Conservation (phyloP, 306 rosid genomes). For the Dalbergia cochinchinensis region DNA sequence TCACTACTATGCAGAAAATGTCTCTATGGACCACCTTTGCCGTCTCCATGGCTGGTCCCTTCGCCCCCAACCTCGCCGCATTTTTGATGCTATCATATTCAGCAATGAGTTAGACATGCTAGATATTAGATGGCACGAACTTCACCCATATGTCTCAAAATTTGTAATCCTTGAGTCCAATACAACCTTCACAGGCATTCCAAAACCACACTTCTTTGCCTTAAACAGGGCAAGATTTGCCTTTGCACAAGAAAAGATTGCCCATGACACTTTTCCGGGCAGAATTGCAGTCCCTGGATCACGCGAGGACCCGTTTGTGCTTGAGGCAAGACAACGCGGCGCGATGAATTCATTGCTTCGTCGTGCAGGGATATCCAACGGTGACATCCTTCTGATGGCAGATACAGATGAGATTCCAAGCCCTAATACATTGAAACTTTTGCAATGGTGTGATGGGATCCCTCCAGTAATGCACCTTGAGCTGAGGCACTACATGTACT, state of each 20-base stretch:
- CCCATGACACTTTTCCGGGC: constrained; percentile 62
- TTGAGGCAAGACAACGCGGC: constrained; percentile 69
- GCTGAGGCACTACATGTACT: constrained; percentile 85
- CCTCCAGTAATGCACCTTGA: constrained; percentile 88
- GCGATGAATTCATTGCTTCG: constrained; percentile 71
- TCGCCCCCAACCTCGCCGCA: constrained; percentile 71
- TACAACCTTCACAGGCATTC: constrained; percentile 88
- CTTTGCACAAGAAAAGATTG: constrained; percentile 68
- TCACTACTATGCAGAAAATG: constrained; percentile 93
- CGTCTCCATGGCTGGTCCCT: constrained; percentile 86
- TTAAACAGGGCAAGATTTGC: constrained; percentile 59
- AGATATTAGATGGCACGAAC: constrained; percentile 89
- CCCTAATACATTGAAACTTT: constrained; percentile 74
- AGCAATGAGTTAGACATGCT: constrained; percentile 91
- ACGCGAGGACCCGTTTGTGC: constrained; percentile 66
- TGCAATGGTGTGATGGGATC: constrained; percentile 92
- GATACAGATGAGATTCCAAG: constrained; percentile 95
- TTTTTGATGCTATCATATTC: constrained; percentile 83
- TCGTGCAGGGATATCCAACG: constrained; percentile 68
- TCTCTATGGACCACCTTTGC: constrained; percentile 82
- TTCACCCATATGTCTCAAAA: constrained; percentile 73
- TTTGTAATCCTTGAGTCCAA: constrained; percentile 84
- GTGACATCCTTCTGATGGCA: constrained; percentile 78
- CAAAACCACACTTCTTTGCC: constrained; percentile 71
- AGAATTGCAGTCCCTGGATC: constrained; percentile 54